Evolutionary conservation across 2,329 filamentous ascomycete genomes (phyloP).

Genomic region (Stachybotrys echinatus): DNA sequence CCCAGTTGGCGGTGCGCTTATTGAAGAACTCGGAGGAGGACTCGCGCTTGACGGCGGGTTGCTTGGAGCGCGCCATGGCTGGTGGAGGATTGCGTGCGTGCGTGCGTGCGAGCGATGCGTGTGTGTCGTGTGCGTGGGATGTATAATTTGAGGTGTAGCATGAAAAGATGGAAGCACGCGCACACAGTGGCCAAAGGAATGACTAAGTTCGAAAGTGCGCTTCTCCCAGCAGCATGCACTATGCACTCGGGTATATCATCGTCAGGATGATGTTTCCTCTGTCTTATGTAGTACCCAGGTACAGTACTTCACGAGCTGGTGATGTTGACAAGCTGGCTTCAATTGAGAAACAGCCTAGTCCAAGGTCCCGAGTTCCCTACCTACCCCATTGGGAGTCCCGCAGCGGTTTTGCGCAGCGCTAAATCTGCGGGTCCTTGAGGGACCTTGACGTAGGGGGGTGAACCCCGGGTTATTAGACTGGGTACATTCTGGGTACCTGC

Average conservation of each 20-base stretch:
- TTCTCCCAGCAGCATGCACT: too few relatives aligned
- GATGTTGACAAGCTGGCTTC: background rate
- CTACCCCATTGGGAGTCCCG: background rate
- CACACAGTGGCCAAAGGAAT: too few relatives aligned
- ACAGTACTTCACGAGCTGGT: background rate
- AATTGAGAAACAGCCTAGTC: background rate
- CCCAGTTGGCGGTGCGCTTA: conserved; percentile 34
- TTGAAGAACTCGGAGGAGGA: conserved; percentile 62
- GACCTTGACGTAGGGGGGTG: too few relatives aligned
- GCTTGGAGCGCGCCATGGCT: conserved; percentile 67
- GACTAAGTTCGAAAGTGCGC: too few relatives aligned
- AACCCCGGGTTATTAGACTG: too few relatives aligned
- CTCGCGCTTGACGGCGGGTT: conserved; percentile 60
- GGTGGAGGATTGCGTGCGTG: too few relatives aligned
- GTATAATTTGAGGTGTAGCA: too few relatives aligned
- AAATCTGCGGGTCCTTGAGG: background rate
- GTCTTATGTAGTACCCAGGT: background rate
- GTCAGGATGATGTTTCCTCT: background rate
- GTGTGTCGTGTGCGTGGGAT: background rate
- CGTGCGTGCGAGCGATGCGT: background rate
- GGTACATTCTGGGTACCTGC: too few relatives aligned
- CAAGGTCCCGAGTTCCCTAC: background rate
- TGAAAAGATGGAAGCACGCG: too few relatives aligned
- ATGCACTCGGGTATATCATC: too few relatives aligned
- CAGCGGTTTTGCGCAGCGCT: background rate